These are phyloP conservation scores for Phanerodontia chrysosporium DNA, from an alignment of 768 basidiomycete species.

Conservation along the genomic window DNA sequence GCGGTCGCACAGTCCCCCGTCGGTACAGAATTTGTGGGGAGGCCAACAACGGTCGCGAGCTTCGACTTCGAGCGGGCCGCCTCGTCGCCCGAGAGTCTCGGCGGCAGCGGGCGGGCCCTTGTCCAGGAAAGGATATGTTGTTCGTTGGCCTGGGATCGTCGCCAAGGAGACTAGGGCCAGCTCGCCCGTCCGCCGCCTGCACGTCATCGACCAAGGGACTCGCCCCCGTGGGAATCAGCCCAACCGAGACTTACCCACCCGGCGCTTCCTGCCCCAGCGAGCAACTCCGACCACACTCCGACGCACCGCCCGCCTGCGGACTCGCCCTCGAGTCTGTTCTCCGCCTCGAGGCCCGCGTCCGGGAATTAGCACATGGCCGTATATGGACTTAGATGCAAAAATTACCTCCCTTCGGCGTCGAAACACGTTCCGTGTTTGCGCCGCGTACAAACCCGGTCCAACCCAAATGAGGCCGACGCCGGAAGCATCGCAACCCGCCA, in stretches of 20 bases:
- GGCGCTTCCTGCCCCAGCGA: slow-evolving; percentile 1
- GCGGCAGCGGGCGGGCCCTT: background rate
- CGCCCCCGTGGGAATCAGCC: background rate
- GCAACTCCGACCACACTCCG: background rate
- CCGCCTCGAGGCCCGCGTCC: background rate
- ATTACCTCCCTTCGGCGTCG: slow-evolving; percentile 43
- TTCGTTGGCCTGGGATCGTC: slow-evolving; percentile 1
- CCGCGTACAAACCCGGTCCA: slow-evolving; percentile 50
- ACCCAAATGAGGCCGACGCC: slow-evolving; percentile 45
- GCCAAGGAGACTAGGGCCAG: slow-evolving; percentile 6
- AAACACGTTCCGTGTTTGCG: slow-evolving; percentile 73
- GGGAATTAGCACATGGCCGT: background rate
- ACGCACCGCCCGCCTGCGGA: background rate
- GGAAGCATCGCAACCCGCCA: slow-evolving; percentile 46
- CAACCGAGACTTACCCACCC: slow-evolving; percentile 1
- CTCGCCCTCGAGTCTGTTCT: background rate
- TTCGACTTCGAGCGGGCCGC: background rate
- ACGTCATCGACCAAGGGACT: slow-evolving; percentile 5
- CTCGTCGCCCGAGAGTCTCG: background rate
- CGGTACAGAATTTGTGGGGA: too few relatives aligned
- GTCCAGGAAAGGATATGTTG: slow-evolving; percentile 1
- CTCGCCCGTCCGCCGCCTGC: background rate
- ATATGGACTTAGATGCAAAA: slow-evolving; percentile 26
- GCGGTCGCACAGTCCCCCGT: background rate
- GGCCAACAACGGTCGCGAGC: too few relatives aligned